Base-by-base conservation (phyloP, 2,329 filamentous ascomycete species). In the Fusarium aywerte region DNA sequence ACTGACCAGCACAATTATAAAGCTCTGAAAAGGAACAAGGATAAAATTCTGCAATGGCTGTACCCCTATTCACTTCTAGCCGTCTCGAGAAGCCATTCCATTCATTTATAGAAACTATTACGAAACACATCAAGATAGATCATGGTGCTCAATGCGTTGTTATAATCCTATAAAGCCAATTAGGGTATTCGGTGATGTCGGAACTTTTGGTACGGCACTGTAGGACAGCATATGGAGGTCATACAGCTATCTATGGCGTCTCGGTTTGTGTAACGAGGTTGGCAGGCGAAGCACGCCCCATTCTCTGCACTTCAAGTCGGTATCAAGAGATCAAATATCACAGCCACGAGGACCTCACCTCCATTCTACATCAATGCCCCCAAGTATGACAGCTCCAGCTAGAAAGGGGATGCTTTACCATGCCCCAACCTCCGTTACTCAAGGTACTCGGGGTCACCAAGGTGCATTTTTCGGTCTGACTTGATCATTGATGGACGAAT, bases 401-500 rank as follows among this genome's bases (percentile, higher is more conserved):
- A 25, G 13, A 11, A 15, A 38, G 21, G 23, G 15, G 20, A 36
- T 29, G 33, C 6, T 20, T 20, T 20, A 31, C 39, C n/a, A 15
- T 38, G 23, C 39, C 29, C 27, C 12, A 4, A 35, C 18, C 33
- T 16, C 18, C 33, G 45, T 59, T 40, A 50, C 39, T 23, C 38
- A 42, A 36, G 25, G 63, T 51, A 49, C 51, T 43, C 29, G 31
- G 47, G 35, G n/a, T 53, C 43, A 45, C 55, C 25, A 50, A 51
- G 48, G 52, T 36, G 33, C 47, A 64, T 48, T 31, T n/a, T 62
- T 63, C 44, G 31, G 61, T 44, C 61, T 53, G 40, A 64, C 52
- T 52, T 53, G 45, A 38, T 25, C 9, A 13, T 5, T 29, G 21
- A 33, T 15, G n/a, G 8, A n/a, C 7, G 33, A 38, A 27, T 29